These are phyloP conservation scores for Hypoxylon sp. DNA, from an alignment of 2,329 filamentous ascomycete species.

Conservation along the genomic window DNA sequence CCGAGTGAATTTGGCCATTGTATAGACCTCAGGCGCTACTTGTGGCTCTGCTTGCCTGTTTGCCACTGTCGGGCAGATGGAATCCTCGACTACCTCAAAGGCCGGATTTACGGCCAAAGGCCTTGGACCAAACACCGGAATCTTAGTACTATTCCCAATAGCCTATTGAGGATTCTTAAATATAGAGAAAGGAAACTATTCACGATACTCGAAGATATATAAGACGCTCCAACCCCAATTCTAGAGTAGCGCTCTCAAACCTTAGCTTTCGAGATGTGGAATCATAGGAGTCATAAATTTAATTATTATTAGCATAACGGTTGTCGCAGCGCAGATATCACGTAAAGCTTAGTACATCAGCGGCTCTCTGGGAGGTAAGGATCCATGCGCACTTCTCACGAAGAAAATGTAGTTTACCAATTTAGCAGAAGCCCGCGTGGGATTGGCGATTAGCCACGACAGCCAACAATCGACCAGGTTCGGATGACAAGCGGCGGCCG, in stretches of 20 bases:
- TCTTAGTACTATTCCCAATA: not conserved
- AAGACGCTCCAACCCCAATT: not conserved
- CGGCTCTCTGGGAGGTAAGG: slow-evolving; percentile 8
- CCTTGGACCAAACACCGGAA: slow-evolving; percentile 2
- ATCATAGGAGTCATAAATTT: slow-evolving; percentile 12
- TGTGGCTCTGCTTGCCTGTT: not conserved
- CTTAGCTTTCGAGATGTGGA: slow-evolving; percentile 11
- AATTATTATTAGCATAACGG: not conserved
- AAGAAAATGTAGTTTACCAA: slow-evolving; percentile 18
- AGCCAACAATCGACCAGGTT: slow-evolving; percentile 11
- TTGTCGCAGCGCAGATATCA: slow-evolving; percentile 13
- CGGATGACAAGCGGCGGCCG: slow-evolving; percentile 6
- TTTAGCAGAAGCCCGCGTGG: slow-evolving; percentile 7
- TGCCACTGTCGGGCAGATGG: not conserved
- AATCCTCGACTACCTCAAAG: slow-evolving; percentile 1
- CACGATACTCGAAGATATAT: slow-evolving; percentile 6
- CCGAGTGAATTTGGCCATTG: slow-evolving; percentile 4
- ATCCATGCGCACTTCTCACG: slow-evolving; percentile 2
- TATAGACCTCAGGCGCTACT: slow-evolving; percentile 2
- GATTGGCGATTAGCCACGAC: slow-evolving; percentile 11
- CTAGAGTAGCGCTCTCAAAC: not conserved
- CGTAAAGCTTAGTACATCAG: slow-evolving; percentile 13
- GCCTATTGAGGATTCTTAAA: not conserved
- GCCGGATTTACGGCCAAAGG: not conserved
- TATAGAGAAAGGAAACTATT: not conserved